A percentile compares a stretch with the other conserved stretches of the same genome.
Conservation (phyloP, 768 basidiomycete species). For the Pholiota microspora region DNA sequence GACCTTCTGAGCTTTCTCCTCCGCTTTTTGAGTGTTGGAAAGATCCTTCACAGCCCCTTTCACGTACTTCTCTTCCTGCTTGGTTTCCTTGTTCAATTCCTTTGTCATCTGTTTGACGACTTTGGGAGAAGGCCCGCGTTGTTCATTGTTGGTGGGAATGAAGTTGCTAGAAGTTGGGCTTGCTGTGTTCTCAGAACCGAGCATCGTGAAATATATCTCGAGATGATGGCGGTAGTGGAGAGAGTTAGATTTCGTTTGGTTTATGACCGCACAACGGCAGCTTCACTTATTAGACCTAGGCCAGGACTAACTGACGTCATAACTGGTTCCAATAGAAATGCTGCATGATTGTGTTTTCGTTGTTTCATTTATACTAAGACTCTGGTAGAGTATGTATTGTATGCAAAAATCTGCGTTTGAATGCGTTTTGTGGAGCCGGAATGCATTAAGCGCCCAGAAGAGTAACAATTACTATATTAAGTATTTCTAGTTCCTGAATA, state of each 20-base stretch:
- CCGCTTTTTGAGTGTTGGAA: conserved; percentile 49
- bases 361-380: too few relatives aligned
- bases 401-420: too few relatives aligned
- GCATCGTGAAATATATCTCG: not conserved
- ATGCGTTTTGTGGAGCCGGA: too few relatives aligned
- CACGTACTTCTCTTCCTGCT: conserved; percentile 46
- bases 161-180: not conserved
- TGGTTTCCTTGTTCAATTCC: conserved; percentile 45
- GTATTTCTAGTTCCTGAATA: too few relatives aligned
- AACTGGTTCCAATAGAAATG: too few relatives aligned
- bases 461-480: too few relatives aligned
- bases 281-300: too few relatives aligned
- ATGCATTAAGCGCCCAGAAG: too few relatives aligned
- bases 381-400: too few relatives aligned
- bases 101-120: conserved; percentile 39
- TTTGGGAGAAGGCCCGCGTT: conserved; percentile 26
- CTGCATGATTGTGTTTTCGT: too few relatives aligned
- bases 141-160: not conserved
- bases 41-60: conserved; percentile 54
- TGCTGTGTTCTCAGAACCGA: not conserved
- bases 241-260: not conserved
- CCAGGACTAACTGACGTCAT: too few relatives aligned
- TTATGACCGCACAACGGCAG: too few relatives aligned
- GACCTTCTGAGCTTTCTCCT: conserved; percentile 39
- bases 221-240: not conserved